Percentiles rank a stretch among this genome's conserved stretches.
These are phyloP conservation scores for Clonostachys chloroleuca DNA, from an alignment of 2,329 filamentous ascomycete genomes.

Conservation along the genomic window DNA sequence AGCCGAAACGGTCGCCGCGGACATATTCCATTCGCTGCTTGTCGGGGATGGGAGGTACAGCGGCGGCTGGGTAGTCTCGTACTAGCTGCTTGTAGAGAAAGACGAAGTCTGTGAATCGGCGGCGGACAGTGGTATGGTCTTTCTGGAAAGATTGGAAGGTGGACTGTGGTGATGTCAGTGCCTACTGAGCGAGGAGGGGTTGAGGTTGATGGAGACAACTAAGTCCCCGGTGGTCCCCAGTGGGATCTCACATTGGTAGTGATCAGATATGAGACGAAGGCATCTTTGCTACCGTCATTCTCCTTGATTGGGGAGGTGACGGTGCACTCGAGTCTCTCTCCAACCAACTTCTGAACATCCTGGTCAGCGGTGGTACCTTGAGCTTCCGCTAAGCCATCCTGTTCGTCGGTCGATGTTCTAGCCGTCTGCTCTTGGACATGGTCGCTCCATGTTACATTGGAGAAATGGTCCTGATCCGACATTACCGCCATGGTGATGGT, in stretches of 20 bases:
- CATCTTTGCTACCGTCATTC: conserved; percentile 93
- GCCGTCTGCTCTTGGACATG: conserved; percentile 34
- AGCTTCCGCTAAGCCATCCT: conserved; percentile 14
- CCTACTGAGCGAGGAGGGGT: neutral
- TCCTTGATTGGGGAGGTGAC: conserved; percentile 88
- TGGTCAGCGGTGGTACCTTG: conserved; percentile 30
- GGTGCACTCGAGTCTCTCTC: conserved; percentile 75
- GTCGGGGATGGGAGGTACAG: conserved; percentile 90
- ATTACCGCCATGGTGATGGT: neutral
- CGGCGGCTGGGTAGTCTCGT: conserved; percentile 84
- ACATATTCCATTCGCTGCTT: conserved; percentile 99
- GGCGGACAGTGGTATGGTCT: conserved; percentile 71
- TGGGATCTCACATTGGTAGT: conserved; percentile 68
- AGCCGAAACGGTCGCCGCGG: conserved; percentile 88
- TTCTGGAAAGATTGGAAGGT: conserved; percentile 92
- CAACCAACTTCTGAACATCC: conserved; percentile 60
- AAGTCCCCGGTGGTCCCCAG: neutral
- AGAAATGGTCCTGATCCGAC: conserved; percentile 56
- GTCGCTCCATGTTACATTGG: conserved; percentile 76
- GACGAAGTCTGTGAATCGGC: conserved; percentile 96
- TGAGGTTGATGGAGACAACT: conserved; percentile 1
- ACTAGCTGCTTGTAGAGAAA: conserved; percentile 90
- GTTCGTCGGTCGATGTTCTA: no score
- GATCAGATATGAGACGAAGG: conserved; percentile 93
- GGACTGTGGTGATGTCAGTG: conserved; percentile 51